Evolutionary conservation across 345 rosid genomes (phyloP).

Genomic region (Hibiscus tridactylites): DNA sequence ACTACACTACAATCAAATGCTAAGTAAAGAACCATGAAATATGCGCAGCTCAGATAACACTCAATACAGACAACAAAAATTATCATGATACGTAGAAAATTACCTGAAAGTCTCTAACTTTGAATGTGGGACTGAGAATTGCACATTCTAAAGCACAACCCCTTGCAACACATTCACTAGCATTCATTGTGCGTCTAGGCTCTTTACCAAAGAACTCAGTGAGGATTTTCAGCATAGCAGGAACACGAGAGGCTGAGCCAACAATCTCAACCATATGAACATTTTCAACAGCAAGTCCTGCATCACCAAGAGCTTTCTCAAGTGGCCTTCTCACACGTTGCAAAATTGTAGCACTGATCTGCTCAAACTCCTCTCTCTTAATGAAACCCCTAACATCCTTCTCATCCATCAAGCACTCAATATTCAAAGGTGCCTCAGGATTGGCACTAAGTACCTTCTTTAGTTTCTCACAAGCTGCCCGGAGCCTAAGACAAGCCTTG

Average conservation of each 20-base stretch:
- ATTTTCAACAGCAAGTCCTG: slow-evolving; percentile 63
- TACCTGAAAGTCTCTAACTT: slow-evolving; percentile 97
- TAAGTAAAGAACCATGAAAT: background rate
- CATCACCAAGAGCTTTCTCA: slow-evolving; percentile 83
- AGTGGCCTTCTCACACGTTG: slow-evolving; percentile 84
- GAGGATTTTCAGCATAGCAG: slow-evolving; percentile 69
- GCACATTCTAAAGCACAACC: slow-evolving; percentile 95
- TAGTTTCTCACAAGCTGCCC: slow-evolving; percentile 83
- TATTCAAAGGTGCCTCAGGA: slow-evolving; percentile 76
- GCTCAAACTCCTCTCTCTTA: slow-evolving; percentile 89
- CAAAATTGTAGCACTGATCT: slow-evolving; percentile 65
- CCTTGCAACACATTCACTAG: slow-evolving; percentile 92
- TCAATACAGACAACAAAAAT: background rate
- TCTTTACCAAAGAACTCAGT: slow-evolving; percentile 96
- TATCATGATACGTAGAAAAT: background rate
- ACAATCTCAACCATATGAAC: slow-evolving; percentile 88
- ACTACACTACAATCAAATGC: background rate
- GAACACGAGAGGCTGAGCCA: slow-evolving; percentile 86
- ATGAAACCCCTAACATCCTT: slow-evolving; percentile 84
- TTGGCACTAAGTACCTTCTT: slow-evolving; percentile 96
- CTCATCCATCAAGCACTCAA: slow-evolving; percentile 96
- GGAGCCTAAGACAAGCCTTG: slow-evolving; percentile 74
- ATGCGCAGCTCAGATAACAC: background rate
- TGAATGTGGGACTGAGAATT: slow-evolving; percentile 92
- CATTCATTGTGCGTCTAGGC: slow-evolving; percentile 95